These are phyloP conservation scores for Thymus mandschuricus DNA, from an alignment of 257 asterid species.

Conservation along the genomic window DNA sequence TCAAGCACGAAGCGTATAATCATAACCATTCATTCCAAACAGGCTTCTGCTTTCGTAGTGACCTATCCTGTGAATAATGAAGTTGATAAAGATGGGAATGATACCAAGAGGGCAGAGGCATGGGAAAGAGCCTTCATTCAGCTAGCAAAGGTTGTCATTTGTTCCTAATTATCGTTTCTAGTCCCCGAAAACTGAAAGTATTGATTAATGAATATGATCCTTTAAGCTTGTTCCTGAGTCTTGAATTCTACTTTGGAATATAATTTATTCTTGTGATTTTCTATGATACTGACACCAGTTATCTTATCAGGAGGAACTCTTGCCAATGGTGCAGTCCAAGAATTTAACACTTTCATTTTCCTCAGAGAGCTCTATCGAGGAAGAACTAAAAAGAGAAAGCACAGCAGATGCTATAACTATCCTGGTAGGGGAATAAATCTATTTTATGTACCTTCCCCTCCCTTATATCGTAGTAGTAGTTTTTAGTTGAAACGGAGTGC, in stretches of 20 bases:
- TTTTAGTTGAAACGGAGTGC: slow-evolving; percentile 4
- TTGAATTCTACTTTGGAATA: background rate
- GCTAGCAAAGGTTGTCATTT: slow-evolving; percentile 73
- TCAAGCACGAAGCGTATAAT: slow-evolving; percentile 24
- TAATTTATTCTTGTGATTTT: slow-evolving; percentile 5
- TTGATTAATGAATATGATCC: background rate
- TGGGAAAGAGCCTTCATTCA: slow-evolving; percentile 98
- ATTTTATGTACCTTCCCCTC: background rate
- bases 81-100: slow-evolving; percentile 74
- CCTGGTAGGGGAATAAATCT: slow-evolving; percentile 53
- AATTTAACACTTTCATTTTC: slow-evolving; percentile 88
- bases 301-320: slow-evolving; percentile 74
- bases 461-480: background rate
- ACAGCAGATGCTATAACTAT: slow-evolving; percentile 97
- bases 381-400: slow-evolving; percentile 96
- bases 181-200: slow-evolving; percentile 16
- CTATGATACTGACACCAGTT: slow-evolving; percentile 35
- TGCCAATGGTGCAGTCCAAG: slow-evolving; percentile 76
- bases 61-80: slow-evolving; percentile 97
- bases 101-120: slow-evolving; percentile 77
- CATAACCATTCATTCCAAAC: slow-evolving; percentile 36
- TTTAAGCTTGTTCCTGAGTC: background rate
- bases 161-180: slow-evolving; percentile 21
- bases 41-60: slow-evolving; percentile 95
- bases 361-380: slow-evolving; percentile 96